Percentiles rank a stretch among this genome's conserved stretches.
Evolutionary conservation across 1,139 yeast genomes (phyloP).

Genomic region (Nakaseomyces sp.): DNA sequence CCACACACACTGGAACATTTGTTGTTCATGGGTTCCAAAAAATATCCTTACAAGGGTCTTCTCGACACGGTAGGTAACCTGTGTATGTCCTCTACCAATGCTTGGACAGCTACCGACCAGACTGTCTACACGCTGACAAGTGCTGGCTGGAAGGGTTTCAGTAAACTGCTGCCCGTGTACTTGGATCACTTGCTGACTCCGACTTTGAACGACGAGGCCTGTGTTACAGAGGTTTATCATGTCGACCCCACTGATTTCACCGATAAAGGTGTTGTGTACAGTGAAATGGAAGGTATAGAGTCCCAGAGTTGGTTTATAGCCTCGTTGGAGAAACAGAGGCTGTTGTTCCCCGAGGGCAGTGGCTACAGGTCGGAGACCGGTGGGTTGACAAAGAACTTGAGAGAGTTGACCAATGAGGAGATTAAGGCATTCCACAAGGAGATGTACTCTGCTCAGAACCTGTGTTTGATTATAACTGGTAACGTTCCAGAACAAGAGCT

Average conservation of each 20-base stretch:
- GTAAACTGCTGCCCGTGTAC: conserved; percentile 73
- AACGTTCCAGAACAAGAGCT: conserved; percentile 69
- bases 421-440: conserved; percentile 66
- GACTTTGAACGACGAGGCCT: conserved; percentile 80
- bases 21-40: conserved; percentile 86
- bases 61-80: conserved; percentile 81
- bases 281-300: conserved; percentile 95
- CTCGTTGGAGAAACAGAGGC: conserved; percentile 53
- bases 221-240: conserved; percentile 91
- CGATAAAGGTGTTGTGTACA: conserved; percentile 94
- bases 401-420: conserved; percentile 62
- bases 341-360: conserved; percentile 49
- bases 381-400: conserved; percentile 70
- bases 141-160: conserved; percentile 97
- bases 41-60: conserved; percentile 85
- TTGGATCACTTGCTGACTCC: conserved; percentile 83
- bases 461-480: conserved; percentile 78
- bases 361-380: conserved; percentile 95
- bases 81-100: conserved; percentile 82
- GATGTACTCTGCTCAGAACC: conserved; percentile 74
- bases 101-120: conserved; percentile 96
- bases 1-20: conserved; percentile 96
- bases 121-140: conserved; percentile 86
- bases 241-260: conserved; percentile 74
- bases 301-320: conserved; percentile 68